phyloP scores from a whole-genome alignment of 1,139 yeast genomes.

The Yamadazyma siamensis region DNA sequence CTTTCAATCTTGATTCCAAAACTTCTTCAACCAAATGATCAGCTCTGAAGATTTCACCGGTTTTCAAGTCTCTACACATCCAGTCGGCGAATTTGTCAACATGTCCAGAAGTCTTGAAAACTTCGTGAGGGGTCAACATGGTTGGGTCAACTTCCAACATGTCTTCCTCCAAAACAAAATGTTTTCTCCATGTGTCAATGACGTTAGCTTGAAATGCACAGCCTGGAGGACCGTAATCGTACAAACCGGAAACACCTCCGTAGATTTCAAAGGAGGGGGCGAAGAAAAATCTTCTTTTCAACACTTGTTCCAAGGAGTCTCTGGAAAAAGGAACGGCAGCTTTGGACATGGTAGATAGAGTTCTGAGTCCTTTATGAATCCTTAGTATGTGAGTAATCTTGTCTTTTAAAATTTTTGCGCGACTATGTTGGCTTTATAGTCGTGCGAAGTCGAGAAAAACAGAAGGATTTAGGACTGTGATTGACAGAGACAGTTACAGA shows the following conservation, averaged over 20 bases:
- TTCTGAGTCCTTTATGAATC: constrained; percentile 3
- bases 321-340: constrained; percentile 58
- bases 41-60: constrained; percentile 98
- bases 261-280: constrained; percentile 97
- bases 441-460: neutral
- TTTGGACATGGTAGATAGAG: constrained; percentile 22
- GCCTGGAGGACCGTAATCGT: constrained; percentile 99
- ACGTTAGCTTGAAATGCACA: constrained; percentile 97
- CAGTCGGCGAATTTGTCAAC: constrained; percentile 98
- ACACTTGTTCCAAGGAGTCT: constrained; percentile 83
- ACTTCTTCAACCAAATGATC: constrained; percentile 98
- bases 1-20: constrained; percentile 89
- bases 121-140: constrained; percentile 96
- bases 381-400: constrained; percentile 2
- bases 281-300: constrained; percentile 93
- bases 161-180: constrained; percentile 94
- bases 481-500: too few species aligned
- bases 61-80: constrained; percentile 95
- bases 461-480: too few species aligned
- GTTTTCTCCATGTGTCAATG: constrained; percentile 95
- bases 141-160: constrained; percentile 99
- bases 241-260: constrained; percentile 97
- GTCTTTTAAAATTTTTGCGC: too few species aligned
- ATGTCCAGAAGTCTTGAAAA: constrained; percentile 96
- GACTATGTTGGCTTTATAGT: neutral